Percentiles rank a stretch among this genome's conserved stretches.
Conservation (phyloP, 2,329 filamentous ascomycete genomes). For the Ploettnerulaceae sp. region DNA sequence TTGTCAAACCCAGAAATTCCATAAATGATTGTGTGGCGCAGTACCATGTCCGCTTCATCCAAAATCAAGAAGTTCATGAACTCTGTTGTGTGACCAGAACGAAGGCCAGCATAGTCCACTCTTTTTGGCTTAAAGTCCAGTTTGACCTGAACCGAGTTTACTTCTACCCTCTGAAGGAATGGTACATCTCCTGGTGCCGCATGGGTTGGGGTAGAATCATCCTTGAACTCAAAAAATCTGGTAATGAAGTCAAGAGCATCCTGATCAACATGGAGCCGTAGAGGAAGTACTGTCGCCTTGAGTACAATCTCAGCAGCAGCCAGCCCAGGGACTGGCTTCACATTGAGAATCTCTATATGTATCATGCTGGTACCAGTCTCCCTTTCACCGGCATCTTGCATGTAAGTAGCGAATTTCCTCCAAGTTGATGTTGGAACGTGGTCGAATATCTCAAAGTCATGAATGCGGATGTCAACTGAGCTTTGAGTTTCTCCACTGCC, state of each 20-base stretch:
- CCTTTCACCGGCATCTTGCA: conserved; percentile 78
- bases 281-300: conserved; percentile 70
- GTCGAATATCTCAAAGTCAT: conserved; percentile 85
- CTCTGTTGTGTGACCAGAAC: conserved; percentile 90
- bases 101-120: conserved; percentile 90
- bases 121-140: conserved; percentile 97
- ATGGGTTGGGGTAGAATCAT: conserved; percentile 56
- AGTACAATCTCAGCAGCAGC: conserved; percentile 87
- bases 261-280: conserved; percentile 92
- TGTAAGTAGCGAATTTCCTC: conserved; percentile 96
- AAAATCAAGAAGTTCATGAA: conserved; percentile 98
- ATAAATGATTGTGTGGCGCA: conserved; percentile 88
- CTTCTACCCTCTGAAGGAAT: conserved; percentile 85
- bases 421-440: conserved; percentile 93
- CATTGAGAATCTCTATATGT: conserved; percentile 81
- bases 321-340: conserved; percentile 77
- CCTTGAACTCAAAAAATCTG: conserved; percentile 96
- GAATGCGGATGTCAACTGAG: conserved; percentile 77
- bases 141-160: conserved; percentile 77
- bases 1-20: conserved; percentile 87
- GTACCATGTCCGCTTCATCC: conserved; percentile 78
- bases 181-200: conserved; percentile 65
- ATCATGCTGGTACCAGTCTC: conserved; percentile 87
- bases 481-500: conserved; percentile 76
- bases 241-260: conserved; percentile 96